Evolutionary conservation across 352 stramenopile species (phyloP), one percentile per base, ranked within the genome.

Genomic region (Phytophthora citricola): DNA sequence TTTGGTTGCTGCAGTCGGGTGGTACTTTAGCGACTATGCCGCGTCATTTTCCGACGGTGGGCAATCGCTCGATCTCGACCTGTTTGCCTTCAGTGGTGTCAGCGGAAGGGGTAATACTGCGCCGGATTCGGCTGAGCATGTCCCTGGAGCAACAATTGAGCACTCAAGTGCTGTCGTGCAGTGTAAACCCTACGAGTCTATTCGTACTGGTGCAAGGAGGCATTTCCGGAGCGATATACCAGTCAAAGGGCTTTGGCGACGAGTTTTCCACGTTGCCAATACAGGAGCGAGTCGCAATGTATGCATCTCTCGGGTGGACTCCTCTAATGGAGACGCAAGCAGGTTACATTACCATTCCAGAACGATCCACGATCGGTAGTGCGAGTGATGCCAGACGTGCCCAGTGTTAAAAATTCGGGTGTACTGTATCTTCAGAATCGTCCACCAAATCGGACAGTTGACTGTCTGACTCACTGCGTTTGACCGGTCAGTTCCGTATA

Each of bases 391-490:
- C 14, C 50, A 12, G 36, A 58, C 50, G 29, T 26, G 51, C 47
- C n/a, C 50, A 39, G 36, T 58, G 32, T 34, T 34, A 34, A 36
- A 36, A 14, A 24, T 55, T 43, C 12, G 29, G 24, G 24, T 26
- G 4, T 26, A 26, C 14, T 52, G 58, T 45, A 58, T 38, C 40
- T 31, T 34, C 58, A 24, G 17, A 41, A 14, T 60, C 59, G 59
- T 44, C 59, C 59, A 61, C 41, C 50, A 62, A 60, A 61, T 43
- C 36, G 36, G 17, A 14, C 17, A 20, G 14, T 24, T 17, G 34
- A 27, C 11, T 7, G 17, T 22, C n/a, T 15, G 45, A 39, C 17
- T 24, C 14, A 14, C 14, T 20, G 32, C 32, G 31, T 40, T 34
- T 48, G 22, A 11, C 32, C 34, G n/a, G 46, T 64, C 36, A 36